phyloP scores from a whole-genome alignment of 1,284 basidiomycete genomes.

The Ganoderma multipileum region DNA sequence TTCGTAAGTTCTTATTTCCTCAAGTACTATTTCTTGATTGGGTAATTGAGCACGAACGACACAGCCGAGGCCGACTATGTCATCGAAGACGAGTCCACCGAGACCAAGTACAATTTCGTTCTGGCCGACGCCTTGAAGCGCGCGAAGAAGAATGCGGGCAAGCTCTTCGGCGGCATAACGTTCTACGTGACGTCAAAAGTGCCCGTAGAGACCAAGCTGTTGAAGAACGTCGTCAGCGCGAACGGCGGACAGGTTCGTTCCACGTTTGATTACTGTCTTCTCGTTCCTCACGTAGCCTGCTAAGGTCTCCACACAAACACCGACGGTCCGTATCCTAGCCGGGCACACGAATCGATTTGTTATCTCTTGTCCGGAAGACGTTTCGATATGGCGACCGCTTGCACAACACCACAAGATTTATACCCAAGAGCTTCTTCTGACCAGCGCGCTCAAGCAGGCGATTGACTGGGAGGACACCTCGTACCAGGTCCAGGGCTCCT shows the following conservation, averaged over 20 bases:
- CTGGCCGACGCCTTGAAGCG: slow-evolving; percentile 64
- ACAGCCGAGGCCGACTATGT: slow-evolving; percentile 69
- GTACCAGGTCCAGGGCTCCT: slow-evolving; percentile 32
- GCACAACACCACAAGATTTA: slow-evolving; percentile 63
- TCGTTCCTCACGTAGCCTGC: not conserved
- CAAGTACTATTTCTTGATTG: no score
- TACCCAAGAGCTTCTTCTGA: slow-evolving; percentile 69
- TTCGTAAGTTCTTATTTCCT: slow-evolving; percentile 56
- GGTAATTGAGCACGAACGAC: not conserved
- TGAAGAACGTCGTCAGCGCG: slow-evolving; percentile 69
- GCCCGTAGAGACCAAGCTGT: slow-evolving; percentile 57
- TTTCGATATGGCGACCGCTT: slow-evolving; percentile 65
- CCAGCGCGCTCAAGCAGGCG: slow-evolving; percentile 66
- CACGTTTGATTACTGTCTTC: not conserved
- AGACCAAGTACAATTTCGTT: slow-evolving; percentile 69
- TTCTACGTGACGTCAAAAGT: slow-evolving; percentile 79
- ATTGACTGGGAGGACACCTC: slow-evolving; percentile 62
- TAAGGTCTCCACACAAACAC: slow-evolving; percentile 55
- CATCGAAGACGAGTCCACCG: slow-evolving; percentile 64
- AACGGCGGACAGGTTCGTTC: slow-evolving; percentile 71
- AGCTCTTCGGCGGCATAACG: slow-evolving; percentile 65
- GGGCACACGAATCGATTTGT: slow-evolving; percentile 59
- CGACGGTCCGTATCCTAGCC: slow-evolving; percentile 61
- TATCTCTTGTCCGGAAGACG: slow-evolving; percentile 68
- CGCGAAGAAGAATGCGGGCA: slow-evolving; percentile 56